A percentile compares a stretch with the other conserved stretches of the same genome.
These are phyloP conservation scores for Penicillium lividum DNA, from an alignment of 495 filamentous ascomycete species.

Conservation along the genomic window DNA sequence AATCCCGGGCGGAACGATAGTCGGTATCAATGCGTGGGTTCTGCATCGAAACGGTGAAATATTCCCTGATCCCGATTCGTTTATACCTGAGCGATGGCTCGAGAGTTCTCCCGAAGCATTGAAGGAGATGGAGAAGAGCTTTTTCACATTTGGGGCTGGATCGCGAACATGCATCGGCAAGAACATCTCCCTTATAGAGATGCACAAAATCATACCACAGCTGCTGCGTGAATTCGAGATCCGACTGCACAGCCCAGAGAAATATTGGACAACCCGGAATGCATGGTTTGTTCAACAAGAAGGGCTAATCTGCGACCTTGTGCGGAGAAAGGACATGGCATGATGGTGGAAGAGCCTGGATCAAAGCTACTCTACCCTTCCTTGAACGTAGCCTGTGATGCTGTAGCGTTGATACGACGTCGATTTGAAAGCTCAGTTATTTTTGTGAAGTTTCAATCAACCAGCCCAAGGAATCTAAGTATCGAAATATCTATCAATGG, in stretches of 20 bases:
- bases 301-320: constrained; percentile 26
- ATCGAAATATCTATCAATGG: too few species aligned
- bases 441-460: too few species aligned
- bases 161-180: constrained; percentile 65
- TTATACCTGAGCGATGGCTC: constrained; percentile 34
- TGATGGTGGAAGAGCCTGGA: too few species aligned
- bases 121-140: constrained; percentile 26
- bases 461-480: too few species aligned
- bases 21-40: neutral
- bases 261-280: constrained; percentile 30
- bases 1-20: neutral
- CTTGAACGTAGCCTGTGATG: too few species aligned
- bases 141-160: constrained; percentile 61
- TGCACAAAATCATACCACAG: constrained; percentile 76
- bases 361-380: too few species aligned
- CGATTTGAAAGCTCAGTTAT: too few species aligned
- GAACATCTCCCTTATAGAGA: constrained; percentile 77
- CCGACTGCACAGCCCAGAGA: constrained; percentile 19
- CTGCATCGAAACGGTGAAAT: neutral
- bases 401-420: too few species aligned
- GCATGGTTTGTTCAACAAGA: constrained; percentile 41
- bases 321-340: neutral
- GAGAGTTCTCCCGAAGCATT: constrained; percentile 20
- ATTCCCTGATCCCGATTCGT: constrained; percentile 25
- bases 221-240: constrained; percentile 69